Conservation (phyloP, 2,329 filamentous ascomycete genomes). For the Myotisia sp. region DNA sequence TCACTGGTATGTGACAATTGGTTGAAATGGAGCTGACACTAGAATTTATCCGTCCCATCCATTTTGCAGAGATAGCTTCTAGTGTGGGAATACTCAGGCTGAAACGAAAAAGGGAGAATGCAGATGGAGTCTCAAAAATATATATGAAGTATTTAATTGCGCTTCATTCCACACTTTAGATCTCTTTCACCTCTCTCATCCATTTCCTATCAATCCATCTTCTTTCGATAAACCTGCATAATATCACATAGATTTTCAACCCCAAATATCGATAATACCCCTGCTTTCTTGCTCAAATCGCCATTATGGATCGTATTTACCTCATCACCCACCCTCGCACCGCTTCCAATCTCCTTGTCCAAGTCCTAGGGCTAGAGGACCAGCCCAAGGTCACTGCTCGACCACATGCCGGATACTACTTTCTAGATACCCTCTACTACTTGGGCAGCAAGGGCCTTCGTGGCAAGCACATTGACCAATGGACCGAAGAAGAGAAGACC, state of each 20-base stretch:
- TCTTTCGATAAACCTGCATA: not conserved
- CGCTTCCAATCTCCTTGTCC: constrained; percentile 22
- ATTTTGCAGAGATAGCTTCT: too few relatives aligned
- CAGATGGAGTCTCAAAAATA: too few relatives aligned
- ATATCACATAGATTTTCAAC: not conserved
- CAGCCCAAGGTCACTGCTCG: constrained; percentile 16
- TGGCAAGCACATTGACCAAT: constrained; percentile 15
- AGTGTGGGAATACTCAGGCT: too few relatives aligned
- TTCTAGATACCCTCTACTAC: constrained; percentile 13
- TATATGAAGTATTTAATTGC: too few relatives aligned
- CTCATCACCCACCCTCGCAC: constrained; percentile 20
- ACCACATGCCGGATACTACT: constrained; percentile 19
- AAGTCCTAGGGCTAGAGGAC: constrained; percentile 19
- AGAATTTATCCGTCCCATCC: too few relatives aligned
- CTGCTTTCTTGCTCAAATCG: not conserved
- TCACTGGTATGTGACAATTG: too few relatives aligned
- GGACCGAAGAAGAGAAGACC: constrained; percentile 17
- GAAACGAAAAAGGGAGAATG: too few relatives aligned
- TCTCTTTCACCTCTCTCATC: not conserved
- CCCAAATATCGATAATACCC: not conserved
- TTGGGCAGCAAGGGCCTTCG: constrained; percentile 9
- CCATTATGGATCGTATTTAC: constrained; percentile 11
- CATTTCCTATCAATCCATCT: not conserved
- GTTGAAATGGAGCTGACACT: too few relatives aligned
- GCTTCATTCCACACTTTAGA: not conserved